Evolutionary conservation across 2,329 filamentous ascomycete genomes (phyloP), one percentile per base, ranked within the genome.

Genomic region (Xylaria digitata): DNA sequence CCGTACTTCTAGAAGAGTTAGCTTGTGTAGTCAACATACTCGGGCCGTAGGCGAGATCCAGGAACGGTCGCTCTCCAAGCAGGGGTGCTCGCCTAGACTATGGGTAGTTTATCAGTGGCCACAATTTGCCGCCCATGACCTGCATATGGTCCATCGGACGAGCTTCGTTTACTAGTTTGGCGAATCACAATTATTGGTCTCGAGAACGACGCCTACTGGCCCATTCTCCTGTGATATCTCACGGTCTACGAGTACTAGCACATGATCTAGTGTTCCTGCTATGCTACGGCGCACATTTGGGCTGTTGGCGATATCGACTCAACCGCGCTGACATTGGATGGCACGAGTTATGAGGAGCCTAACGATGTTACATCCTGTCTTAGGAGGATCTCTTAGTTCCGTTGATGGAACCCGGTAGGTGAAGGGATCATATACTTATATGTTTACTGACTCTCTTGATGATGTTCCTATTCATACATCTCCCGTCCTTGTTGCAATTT

Each of bases 121-220:
- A 52, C 61, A 67, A 66, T 73, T 75, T 75, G 64, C 69, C 73
- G 74, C 74, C 70, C 54, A 63, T 63, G 69, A 71, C 72, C 73
- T 70, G 54, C 65, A 62, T 61, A 34, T 56, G 65, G 69, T 69
- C 70, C 59, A 64, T 62, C 37, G 23, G 37, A 66, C 46, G 15
- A 62, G 21, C 53, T 55, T 54, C 23, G 46, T 60, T 42, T 49
- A 6, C 19, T 49, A 30, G 32, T 67, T 69, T 66, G 69, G 58
- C 74, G 70, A 75, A 75, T 73, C 72, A 73, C 60, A 69, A 55
- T 52, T 61, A 66, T 65, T 63, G 64, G 46, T 37, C 34, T 40
- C 17, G 52, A 49, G 56, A 55, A 67, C 23, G 9, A 13, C 13
- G 30, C 48, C 55, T 32, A 73, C 69, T 71, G 65, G 70, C 21